Evolutionary conservation across 352 stramenopile species (phyloP).

Genomic region (Aphanomyces euteiches): DNA sequence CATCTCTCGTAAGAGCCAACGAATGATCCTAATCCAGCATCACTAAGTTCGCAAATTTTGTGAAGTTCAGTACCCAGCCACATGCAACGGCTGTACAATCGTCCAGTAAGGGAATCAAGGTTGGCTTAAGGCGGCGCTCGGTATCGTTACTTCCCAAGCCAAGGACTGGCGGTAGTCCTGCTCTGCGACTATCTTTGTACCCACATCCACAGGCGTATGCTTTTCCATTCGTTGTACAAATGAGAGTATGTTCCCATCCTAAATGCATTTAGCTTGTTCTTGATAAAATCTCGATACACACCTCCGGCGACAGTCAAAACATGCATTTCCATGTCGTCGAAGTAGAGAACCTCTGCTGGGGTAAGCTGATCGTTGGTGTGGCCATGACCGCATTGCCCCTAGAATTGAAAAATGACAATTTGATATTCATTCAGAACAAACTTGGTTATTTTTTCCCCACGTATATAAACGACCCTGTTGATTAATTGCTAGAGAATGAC

Average conservation of each 20-base stretch:
- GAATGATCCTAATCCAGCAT: constrained; percentile 55
- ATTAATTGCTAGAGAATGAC: constrained; percentile 66
- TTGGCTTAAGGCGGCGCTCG: constrained; percentile 58
- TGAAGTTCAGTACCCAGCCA: constrained; percentile 41
- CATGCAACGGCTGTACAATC: constrained; percentile 62
- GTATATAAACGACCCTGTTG: constrained; percentile 49
- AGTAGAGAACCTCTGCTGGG: constrained; percentile 53
- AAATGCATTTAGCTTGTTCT: neutral
- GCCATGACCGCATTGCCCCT: constrained; percentile 70
- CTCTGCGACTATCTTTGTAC: constrained; percentile 80
- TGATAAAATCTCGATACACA: neutral
- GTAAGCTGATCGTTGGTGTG: constrained; percentile 69
- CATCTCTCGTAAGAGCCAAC: constrained; percentile 54
- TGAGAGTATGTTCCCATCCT: constrained; percentile 79
- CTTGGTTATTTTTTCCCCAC: constrained; percentile 85
- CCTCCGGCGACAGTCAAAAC: constrained; percentile 54
- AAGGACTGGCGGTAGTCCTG: constrained; percentile 73
- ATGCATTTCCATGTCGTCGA: constrained; percentile 49
- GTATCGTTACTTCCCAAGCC: constrained; percentile 56
- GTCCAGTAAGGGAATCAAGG: constrained; percentile 48
- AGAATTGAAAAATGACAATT: neutral
- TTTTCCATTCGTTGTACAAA: constrained; percentile 55
- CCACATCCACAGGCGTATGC: constrained; percentile 74
- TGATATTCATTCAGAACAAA: constrained; percentile 9
- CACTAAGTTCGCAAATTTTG: neutral